Base-by-base conservation (phyloP, 2,329 filamentous ascomycete species). In the Xylariaceae sp. region DNA sequence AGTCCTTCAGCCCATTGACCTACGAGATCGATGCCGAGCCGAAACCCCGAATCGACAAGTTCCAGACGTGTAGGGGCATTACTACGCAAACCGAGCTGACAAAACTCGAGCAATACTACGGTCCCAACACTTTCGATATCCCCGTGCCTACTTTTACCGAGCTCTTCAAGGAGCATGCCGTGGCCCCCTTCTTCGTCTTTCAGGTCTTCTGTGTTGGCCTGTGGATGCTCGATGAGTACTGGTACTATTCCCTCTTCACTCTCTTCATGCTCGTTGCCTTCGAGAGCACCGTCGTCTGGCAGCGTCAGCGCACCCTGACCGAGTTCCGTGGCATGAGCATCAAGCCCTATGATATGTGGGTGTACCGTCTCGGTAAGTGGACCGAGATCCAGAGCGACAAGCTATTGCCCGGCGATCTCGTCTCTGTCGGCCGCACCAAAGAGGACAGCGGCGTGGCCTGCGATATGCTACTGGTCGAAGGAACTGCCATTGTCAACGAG, bases 301-400 rank as follows among this genome's bases (percentile, higher is more conserved):
- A 99, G 76, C 86, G 94, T 58, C 94, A 99, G 80, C 83, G 92
- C 63, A 99, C 95, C 1, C 75, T 99, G 62, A 95, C 83, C 68
- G 94, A 99, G 73, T 99, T 99, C 76, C 89, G 94, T 48, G 91
- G 92, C 64, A 99, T 99, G 95, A 95, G 89, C 79, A 96, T 99
- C 75, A 96, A 99, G 78, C 95, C 94, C 9, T 97, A 97, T 71
- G 88, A 94, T 58, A 85, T 97, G 63, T 95, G 87, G 80, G 94
- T 92, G 6, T 95, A 88, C 75, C 84, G 95, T 55, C 78, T 89
- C 63, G 87, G 87, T 67, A 89, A 88, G 69, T 99, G 94, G 94
- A 80, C 81, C 64, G 88, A 96, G 74, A 82, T 91, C 49, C 84
- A 86, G 68, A 97, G 91, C 69, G 92, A 99, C 73, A 88, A 89